Percentiles rank a stretch among this genome's conserved stretches.
phyloP scores from a whole-genome alignment of 1,284 basidiomycete species.

The Malassezia nana region DNA sequence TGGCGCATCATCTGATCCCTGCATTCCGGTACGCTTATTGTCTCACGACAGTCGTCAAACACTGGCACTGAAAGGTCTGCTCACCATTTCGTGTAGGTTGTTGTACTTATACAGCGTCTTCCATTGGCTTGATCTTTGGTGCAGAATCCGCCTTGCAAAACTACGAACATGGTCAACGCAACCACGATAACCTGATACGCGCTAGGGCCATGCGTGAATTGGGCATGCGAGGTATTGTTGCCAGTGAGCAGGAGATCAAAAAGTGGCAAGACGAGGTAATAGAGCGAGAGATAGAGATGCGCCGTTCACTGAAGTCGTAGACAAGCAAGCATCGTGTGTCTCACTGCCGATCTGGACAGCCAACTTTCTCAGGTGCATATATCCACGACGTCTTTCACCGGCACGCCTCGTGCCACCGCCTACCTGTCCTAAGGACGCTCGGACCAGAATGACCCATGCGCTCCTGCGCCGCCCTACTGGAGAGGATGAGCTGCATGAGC shows the following conservation, averaged over 20 bases:
- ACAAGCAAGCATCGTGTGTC: neutral
- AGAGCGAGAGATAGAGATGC: conserved; percentile 3
- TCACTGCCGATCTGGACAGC: neutral
- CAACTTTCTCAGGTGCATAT: neutral
- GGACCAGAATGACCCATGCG: neutral
- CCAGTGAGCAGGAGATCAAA: conserved; percentile 14
- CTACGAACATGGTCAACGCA: conserved; percentile 10
- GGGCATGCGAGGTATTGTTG: conserved; percentile 12
- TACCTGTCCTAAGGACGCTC: neutral
- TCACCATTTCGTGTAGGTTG: conserved; percentile 9
- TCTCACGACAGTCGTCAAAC: conserved; percentile 8
- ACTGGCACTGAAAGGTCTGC: conserved; percentile 8
- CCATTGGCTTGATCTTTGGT: conserved; percentile 7
- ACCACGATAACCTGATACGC: conserved; percentile 12
- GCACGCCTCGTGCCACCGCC: neutral
- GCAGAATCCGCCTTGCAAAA: conserved; percentile 13
- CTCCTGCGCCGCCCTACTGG: neutral
- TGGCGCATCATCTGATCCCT: conserved; percentile 10
- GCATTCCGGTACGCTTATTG: conserved; percentile 6
- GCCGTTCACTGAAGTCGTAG: neutral
- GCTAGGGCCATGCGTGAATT: conserved; percentile 13
- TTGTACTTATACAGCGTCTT: conserved; percentile 1
- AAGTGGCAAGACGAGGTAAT: conserved; percentile 16
- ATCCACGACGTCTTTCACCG: too few relatives aligned
- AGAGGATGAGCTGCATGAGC: neutral